Conservation (phyloP, 805 yeast species). For the Candida boleticola region DNA sequence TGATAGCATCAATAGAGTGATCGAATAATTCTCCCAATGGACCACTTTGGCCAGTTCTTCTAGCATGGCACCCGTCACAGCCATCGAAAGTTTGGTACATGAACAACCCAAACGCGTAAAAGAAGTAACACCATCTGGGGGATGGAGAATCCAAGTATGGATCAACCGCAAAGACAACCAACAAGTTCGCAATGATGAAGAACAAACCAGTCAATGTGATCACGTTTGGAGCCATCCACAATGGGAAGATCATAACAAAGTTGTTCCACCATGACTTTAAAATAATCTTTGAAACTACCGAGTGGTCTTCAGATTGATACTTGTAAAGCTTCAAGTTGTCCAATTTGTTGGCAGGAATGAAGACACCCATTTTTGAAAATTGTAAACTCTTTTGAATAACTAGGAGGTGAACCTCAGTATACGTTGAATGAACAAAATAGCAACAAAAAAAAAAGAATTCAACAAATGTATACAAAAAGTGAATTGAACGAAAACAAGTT, state of each 20-base stretch:
- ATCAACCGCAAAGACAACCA: constrained; percentile 67
- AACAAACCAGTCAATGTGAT: constrained; percentile 77
- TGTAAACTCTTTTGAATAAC: background rate
- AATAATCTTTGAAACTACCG: constrained; percentile 69
- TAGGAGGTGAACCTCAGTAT: background rate
- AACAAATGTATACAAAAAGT: background rate
- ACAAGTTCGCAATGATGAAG: constrained; percentile 64
- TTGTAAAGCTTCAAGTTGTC: constrained; percentile 56
- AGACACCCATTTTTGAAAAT: constrained; percentile 62
- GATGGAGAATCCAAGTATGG: constrained; percentile 58
- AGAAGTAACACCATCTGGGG: constrained; percentile 75
- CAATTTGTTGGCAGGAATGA: constrained; percentile 53
- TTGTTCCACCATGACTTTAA: constrained; percentile 80
- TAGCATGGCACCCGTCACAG: constrained; percentile 93
- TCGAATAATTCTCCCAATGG: constrained; percentile 95
- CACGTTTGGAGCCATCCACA: constrained; percentile 89
- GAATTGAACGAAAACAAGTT: no score
- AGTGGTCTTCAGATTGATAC: constrained; percentile 78
- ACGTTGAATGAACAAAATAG: background rate
- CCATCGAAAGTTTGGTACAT: constrained; percentile 95
- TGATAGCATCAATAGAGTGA: constrained; percentile 73
- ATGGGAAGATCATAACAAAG: constrained; percentile 74
- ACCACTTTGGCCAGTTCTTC: constrained; percentile 92
- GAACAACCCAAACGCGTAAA: constrained; percentile 80
- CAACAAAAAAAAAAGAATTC: background rate